These are phyloP conservation scores for Backusella morwellensis DNA, from an alignment of 192 early-diverging fungal genomes.

Conservation along the genomic window DNA sequence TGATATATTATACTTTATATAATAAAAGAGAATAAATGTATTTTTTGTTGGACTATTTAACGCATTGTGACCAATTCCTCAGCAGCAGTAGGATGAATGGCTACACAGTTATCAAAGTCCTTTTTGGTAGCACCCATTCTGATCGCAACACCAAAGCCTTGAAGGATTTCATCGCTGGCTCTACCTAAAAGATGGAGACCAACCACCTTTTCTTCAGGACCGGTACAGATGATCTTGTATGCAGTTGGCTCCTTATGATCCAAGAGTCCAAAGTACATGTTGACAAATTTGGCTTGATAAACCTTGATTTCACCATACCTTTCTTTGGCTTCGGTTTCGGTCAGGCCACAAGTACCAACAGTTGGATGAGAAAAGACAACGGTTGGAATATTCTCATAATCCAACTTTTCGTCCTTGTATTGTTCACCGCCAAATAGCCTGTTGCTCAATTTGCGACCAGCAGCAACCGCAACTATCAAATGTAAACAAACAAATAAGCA, in stretches of 20 bases:
- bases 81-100: conserved; percentile 94
- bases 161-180: conserved; percentile 86
- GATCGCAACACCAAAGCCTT: conserved; percentile 95
- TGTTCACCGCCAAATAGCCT: conserved; percentile 83
- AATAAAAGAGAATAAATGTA: background rate
- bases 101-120: conserved; percentile 94
- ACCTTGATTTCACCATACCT: conserved; percentile 82
- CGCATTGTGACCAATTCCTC: conserved; percentile 75
- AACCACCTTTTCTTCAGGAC: conserved; percentile 91
- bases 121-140: conserved; percentile 98
- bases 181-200: conserved; percentile 91
- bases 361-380: conserved; percentile 95
- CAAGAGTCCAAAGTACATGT: conserved; percentile 86
- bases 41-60: conserved; percentile 40
- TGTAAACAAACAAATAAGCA: background rate
- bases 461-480: conserved; percentile 74
- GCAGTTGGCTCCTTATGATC: conserved; percentile 85
- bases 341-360: conserved; percentile 81
- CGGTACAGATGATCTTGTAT: conserved; percentile 88
- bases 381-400: conserved; percentile 93
- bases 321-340: conserved; percentile 75
- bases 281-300: conserved; percentile 83
- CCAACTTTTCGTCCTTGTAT: conserved; percentile 75
- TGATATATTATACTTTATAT: background rate
- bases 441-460: conserved; percentile 85